A percentile compares a stretch with the other conserved stretches of the same genome.
phyloP scores from a whole-genome alignment of 305 asterid species.

The Withania somnifera region DNA sequence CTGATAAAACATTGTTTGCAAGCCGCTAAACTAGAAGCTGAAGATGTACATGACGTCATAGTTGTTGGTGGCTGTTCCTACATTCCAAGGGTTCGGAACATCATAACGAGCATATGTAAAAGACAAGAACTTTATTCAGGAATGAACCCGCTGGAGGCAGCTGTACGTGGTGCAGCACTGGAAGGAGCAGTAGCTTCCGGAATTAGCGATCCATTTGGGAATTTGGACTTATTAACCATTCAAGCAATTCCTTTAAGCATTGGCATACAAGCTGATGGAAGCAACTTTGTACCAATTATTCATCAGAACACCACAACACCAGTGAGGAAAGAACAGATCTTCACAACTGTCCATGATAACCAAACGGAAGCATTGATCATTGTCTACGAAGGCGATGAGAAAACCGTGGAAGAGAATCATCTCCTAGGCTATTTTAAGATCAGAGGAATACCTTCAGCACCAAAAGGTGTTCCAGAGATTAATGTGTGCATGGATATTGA shows the following conservation, averaged over 20 bases:
- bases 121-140: conserved; percentile 33
- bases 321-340: conserved; percentile 44
- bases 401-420: conserved; percentile 40
- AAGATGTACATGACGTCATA: conserved; percentile 51
- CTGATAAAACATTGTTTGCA: conserved; percentile 39
- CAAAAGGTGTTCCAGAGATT: conserved; percentile 69
- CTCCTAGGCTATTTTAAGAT: conserved; percentile 71
- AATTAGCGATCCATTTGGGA: conserved; percentile 66
- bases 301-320: conserved; percentile 58
- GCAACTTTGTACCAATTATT: conserved; percentile 47
- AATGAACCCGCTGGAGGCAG: conserved; percentile 72
- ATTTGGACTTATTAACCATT: conserved; percentile 68
- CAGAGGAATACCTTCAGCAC: conserved; percentile 57
- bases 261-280: conserved; percentile 62
- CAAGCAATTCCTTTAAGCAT: conserved; percentile 70
- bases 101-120: conserved; percentile 26
- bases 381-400: conserved; percentile 61
- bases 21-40: conserved; percentile 52
- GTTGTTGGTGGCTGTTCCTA: conserved; percentile 86
- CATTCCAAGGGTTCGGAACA: conserved; percentile 43
- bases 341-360: conserved; percentile 65
- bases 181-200: conserved; percentile 91
- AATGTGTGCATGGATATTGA: conserved; percentile 69
- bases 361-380: conserved; percentile 61
- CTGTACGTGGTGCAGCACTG: conserved; percentile 84